phyloP scores from a whole-genome alignment of 176 grass and related monocot genomes.

The Cymbopogon citratus region DNA sequence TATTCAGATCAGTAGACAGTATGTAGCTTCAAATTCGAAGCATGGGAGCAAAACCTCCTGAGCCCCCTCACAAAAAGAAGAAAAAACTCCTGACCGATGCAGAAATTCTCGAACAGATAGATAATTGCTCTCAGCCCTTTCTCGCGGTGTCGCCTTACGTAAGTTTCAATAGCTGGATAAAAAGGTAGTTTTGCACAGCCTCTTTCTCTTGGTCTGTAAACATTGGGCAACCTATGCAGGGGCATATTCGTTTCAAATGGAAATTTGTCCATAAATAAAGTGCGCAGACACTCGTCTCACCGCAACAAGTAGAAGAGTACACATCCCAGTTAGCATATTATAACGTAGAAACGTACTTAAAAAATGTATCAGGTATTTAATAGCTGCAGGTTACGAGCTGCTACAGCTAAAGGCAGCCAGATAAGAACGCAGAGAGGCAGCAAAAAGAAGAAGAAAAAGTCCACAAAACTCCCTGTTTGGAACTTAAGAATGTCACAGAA shows the following conservation, averaged over 20 bases:
- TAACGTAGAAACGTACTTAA: not conserved
- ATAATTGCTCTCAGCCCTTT: not conserved
- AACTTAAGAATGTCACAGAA: no score
- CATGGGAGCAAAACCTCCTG: not conserved
- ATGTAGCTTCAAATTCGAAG: not conserved
- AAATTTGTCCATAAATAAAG: not conserved
- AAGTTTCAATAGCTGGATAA: constrained; percentile 20
- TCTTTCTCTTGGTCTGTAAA: constrained; percentile 20
- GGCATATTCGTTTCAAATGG: not conserved
- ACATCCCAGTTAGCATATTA: not conserved
- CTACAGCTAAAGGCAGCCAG: not conserved
- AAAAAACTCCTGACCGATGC: not conserved
- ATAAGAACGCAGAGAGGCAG: not conserved
- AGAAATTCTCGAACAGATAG: not conserved
- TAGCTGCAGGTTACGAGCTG: not conserved
- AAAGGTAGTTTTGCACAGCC: constrained; percentile 34
- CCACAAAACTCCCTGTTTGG: no score
- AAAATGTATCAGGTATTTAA: not conserved
- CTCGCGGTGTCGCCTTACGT: constrained; percentile 14
- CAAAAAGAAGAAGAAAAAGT: not conserved
- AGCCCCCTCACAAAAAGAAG: no score
- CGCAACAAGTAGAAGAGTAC: not conserved
- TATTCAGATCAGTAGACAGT: not conserved
- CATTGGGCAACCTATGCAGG: not conserved
- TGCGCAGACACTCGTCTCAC: not conserved